Evolutionary conservation across 345 rosid genomes (phyloP).

Genomic region (Moricandia arvensis): DNA sequence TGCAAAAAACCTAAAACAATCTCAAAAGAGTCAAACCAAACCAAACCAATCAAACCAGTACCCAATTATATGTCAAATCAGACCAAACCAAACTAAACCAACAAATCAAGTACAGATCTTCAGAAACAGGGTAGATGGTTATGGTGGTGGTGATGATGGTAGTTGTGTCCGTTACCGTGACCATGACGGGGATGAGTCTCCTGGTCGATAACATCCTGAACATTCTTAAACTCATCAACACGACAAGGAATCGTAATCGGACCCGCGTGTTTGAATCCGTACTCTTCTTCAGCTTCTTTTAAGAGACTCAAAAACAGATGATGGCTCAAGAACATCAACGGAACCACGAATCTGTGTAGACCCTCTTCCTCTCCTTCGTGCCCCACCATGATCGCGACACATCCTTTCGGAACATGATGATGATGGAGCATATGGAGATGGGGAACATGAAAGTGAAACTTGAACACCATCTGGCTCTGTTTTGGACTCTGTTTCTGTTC

Average conservation of each 20-base stretch:
- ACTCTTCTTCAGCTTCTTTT: conserved; percentile 80
- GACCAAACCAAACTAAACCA: not conserved
- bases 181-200: conserved; percentile 51
- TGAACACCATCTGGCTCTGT: conserved; percentile 35
- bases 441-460: conserved; percentile 55
- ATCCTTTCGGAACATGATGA: conserved; percentile 66
- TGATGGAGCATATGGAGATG: conserved; percentile 39
- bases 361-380: conserved; percentile 58
- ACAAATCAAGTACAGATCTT: conserved; percentile 13
- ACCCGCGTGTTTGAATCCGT: conserved; percentile 73
- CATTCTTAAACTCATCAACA: conserved; percentile 66
- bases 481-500: conserved; percentile 30
- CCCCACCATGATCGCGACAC: conserved; percentile 74
- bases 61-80: conserved; percentile 23
- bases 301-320: conserved; percentile 64
- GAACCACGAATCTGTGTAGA: conserved; percentile 67
- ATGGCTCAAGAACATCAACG: conserved; percentile 72
- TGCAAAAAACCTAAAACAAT: conserved; percentile 21
- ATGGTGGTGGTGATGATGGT: conserved; percentile 24
- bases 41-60: conserved; percentile 23
- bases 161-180: conserved; percentile 30
- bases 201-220: conserved; percentile 64
- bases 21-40: conserved; percentile 24
- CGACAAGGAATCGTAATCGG: conserved; percentile 84
- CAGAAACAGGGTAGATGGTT: conserved; percentile 27